Percentiles rank a stretch among this genome's conserved stretches.
Conservation (phyloP, 176 grass and related monocot species). For the Saccharum officinarum region DNA sequence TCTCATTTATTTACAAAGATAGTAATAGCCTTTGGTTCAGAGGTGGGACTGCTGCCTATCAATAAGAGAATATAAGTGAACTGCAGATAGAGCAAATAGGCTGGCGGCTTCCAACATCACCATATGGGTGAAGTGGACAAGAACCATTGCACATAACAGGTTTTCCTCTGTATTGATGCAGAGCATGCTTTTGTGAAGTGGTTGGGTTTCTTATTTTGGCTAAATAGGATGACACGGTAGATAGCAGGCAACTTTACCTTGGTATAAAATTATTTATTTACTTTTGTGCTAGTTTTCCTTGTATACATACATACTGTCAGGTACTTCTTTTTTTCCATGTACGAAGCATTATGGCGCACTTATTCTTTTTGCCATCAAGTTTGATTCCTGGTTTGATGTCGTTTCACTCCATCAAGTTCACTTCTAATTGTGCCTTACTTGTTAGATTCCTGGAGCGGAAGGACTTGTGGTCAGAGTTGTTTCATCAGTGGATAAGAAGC, state of each 20-base stretch:
- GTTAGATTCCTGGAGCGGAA: slow-evolving; percentile 89
- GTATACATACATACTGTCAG: slow-evolving; percentile 6
- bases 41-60: background rate
- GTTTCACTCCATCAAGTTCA: slow-evolving; percentile 11
- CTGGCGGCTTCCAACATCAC: background rate
- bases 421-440: slow-evolving; percentile 25
- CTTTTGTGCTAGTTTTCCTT: slow-evolving; percentile 14
- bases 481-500: slow-evolving; percentile 99
- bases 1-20: background rate
- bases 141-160: background rate
- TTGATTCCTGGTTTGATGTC: background rate
- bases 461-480: slow-evolving; percentile 98
- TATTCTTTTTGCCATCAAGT: slow-evolving; percentile 4
- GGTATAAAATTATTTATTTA: background rate
- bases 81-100: background rate
- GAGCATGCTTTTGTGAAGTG: background rate
- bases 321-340: background rate
- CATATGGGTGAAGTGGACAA: background rate
- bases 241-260: background rate
- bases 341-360: background rate
- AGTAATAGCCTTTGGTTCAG: slow-evolving; percentile 7
- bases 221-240: background rate
- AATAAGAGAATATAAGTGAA: background rate
- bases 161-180: background rate
- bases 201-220: background rate